Evolutionary conservation across 2,329 filamentous ascomycete genomes (phyloP), one percentile per base, ranked within the genome.

Genomic region (Colletotrichum navitas): DNA sequence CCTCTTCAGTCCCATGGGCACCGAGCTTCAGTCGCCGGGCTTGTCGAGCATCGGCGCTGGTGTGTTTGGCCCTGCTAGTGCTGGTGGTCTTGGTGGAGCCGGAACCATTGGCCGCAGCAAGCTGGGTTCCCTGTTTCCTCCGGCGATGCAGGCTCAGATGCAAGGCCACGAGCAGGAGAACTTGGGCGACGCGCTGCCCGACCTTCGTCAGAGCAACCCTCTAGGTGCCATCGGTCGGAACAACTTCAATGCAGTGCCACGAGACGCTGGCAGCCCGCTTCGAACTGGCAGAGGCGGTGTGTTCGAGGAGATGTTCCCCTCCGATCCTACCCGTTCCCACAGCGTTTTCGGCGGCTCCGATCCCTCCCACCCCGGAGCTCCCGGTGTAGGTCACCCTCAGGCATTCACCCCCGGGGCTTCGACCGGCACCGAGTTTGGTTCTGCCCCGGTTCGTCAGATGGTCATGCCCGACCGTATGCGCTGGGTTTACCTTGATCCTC

Each of bases 391-490:
- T 78, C 14, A 64, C 78, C 24, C 72, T 7, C 73, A 74, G 26
- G 41, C 66, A 5, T 74, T 73, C 29, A 71, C 78, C 16, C 74
- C 79, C 1, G 65, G 76, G 76, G 60, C 74, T 74, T 39, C 74
- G 72, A 39, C 76, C 75, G 43, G 74, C 74, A 12, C 70, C 73
- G 49, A 79, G 77, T 74, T 69, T 83, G 73, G 75, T 75, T 82
- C 54, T 75, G 89, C 88, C 60, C 92, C 94, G 74, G 88, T 94
- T 74, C 91, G 94, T 21, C 95, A 93, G 55, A 98, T 99, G 95
- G 95, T 99, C 6, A 98, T 99, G 96, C 96, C 96, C 2, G 96
- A 99, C 80, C 89, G 97, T 18, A 99, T 99, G 94, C 89, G 95
- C 77, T 99, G 96, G 96, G 95, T 98, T 24, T 99, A 99, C 79